phyloP scores from a whole-genome alignment of 352 stramenopile species.

The Pythium aphanidermatum region DNA sequence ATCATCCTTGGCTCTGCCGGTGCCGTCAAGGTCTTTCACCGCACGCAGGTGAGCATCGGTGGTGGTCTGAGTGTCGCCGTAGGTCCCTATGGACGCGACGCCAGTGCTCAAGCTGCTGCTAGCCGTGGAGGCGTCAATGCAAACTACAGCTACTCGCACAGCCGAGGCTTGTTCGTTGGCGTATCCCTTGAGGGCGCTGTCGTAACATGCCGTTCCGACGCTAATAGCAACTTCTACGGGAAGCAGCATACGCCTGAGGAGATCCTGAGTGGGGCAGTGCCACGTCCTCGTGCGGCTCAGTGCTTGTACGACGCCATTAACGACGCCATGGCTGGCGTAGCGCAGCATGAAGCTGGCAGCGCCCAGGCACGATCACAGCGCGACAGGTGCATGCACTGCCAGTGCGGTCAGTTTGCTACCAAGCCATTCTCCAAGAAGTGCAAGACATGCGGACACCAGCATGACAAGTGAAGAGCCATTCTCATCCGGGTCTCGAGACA shows the following conservation, averaged over 20 bases:
- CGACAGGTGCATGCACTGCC: constrained; percentile 40
- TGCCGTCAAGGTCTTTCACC: constrained; percentile 89
- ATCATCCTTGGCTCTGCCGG: constrained; percentile 92
- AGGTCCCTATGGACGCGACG: constrained; percentile 86
- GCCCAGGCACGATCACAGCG: constrained; percentile 16
- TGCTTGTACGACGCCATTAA: constrained; percentile 76
- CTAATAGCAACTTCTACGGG: constrained; percentile 96
- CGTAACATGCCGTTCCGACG: constrained; percentile 84
- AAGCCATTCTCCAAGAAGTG: constrained; percentile 78
- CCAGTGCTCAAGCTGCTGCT: constrained; percentile 72
- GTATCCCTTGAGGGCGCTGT: constrained; percentile 92
- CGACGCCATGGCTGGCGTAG: constrained; percentile 59
- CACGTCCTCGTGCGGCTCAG: constrained; percentile 53
- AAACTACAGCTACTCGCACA: constrained; percentile 94
- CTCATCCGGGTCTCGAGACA: neutral
- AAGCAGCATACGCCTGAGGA: constrained; percentile 69
- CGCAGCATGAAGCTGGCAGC: constrained; percentile 41
- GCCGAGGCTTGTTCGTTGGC: constrained; percentile 90
- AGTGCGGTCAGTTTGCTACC: constrained; percentile 44
- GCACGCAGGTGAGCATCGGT: constrained; percentile 89
- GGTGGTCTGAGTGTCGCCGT: constrained; percentile 87
- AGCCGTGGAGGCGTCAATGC: constrained; percentile 69
- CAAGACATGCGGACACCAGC: constrained; percentile 59
- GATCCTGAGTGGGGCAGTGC: constrained; percentile 59
- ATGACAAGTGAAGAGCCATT: constrained; percentile 36